Evolutionary conservation across 805 yeast species (phyloP).

Genomic region (Candida krabiensis): DNA sequence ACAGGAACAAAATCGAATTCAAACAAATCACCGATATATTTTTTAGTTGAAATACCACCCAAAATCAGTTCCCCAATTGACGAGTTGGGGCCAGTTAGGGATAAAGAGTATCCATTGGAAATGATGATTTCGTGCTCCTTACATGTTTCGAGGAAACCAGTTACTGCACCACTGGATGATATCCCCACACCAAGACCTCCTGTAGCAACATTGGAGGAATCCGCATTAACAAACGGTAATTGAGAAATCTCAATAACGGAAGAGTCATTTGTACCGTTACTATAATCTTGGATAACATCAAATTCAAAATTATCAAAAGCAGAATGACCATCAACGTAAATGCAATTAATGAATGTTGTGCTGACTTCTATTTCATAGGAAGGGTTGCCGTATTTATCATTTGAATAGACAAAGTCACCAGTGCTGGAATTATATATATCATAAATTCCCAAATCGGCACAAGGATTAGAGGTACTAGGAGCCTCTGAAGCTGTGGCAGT

Average conservation of each 20-base stretch:
- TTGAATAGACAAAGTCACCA: constrained; percentile 6
- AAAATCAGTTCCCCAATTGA: constrained; percentile 42
- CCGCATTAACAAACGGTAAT: constrained; percentile 38
- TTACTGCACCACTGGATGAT: constrained; percentile 18
- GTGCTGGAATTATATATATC: constrained; percentile 22
- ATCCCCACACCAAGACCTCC: constrained; percentile 53
- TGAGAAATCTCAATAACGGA: constrained; percentile 20
- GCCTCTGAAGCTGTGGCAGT: not conserved
- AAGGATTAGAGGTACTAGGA: constrained; percentile 6
- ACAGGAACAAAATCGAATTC: constrained; percentile 51
- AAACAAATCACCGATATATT: constrained; percentile 47
- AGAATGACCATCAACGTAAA: constrained; percentile 25
- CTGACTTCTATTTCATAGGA: constrained; percentile 15
- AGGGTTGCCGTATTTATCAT: constrained; percentile 1
- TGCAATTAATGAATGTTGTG: constrained; percentile 19
- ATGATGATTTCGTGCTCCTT: constrained; percentile 31
- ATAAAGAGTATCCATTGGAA: constrained; percentile 45
- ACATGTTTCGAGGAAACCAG: constrained; percentile 36
- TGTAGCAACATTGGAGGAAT: constrained; percentile 34
- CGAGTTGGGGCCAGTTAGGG: constrained; percentile 30
- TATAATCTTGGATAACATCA: constrained; percentile 2
- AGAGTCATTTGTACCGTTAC: constrained; percentile 7
- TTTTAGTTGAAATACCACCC: constrained; percentile 57
- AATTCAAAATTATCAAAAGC: constrained; percentile 27
- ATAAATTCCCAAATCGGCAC: constrained; percentile 29